Base-by-base conservation (phyloP, 805 yeast species). In the Wickerhamomyces canadensis region DNA sequence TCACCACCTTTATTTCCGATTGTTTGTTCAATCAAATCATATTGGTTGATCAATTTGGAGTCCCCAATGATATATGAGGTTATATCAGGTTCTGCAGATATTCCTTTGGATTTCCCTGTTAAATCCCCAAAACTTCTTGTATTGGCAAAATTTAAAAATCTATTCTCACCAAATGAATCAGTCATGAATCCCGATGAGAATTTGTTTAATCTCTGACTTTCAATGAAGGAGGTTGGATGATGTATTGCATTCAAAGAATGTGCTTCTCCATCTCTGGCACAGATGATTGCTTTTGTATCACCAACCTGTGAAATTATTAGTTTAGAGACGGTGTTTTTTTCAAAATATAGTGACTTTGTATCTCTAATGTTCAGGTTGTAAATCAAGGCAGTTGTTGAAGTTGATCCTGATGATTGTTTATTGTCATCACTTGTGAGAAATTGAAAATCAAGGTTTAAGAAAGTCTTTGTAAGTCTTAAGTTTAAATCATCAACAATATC, bases 91-190 rank as follows among this genome's bases (percentile, higher is more conserved):
- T 93, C 98, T 12, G 96, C 86, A 0, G 89, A 70, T 2, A 93
- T 78, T 1, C 98, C 98, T 55, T 78, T 74, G 26, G 80, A 70
- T 59, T 93, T 93, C 37, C 79, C 95, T 19, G 70, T 66, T 13
- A 80, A 52, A 61, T 93, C 98, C 28, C 98, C 98, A 69, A 93
- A 93, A 1, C 96, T 72, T 46, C 98, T 71, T 2, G 98, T 93
- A 54, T 93, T 93, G 17, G 97, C 96, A 54, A 79, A 81, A 26
- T 84, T 74, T 39, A 76, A 51, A 51, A 80, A 89, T 40, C 98
- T 58, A 53, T 84, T 86, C 52, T 88, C 95, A 6, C 98, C 98
- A 65, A 89, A 91, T 4, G 96, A 82, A 57, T 91, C 98, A 6
- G 84, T 78, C 53, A 82, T 74, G 40, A 80, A 67, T 27, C 77